These are phyloP conservation scores for Dendrocalamus latiflorus DNA, from an alignment of 202 grass and related monocot genomes.

Conservation along the genomic window DNA sequence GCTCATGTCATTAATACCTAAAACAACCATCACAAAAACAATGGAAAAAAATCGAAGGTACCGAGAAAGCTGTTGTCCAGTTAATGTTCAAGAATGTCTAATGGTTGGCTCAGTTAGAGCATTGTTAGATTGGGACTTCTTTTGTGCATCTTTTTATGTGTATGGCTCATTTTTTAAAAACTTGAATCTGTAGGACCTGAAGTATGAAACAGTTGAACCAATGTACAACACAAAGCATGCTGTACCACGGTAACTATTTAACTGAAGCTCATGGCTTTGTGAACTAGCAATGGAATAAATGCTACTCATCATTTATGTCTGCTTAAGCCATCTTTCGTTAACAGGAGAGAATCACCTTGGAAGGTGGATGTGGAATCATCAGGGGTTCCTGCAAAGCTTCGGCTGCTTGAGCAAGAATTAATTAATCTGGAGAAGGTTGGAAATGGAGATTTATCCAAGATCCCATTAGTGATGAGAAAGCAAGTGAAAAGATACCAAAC, in stretches of 20 bases:
- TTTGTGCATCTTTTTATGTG: neutral
- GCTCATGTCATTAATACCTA: neutral
- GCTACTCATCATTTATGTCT: neutral
- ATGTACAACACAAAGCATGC: conserved; percentile 60
- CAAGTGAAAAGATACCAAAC: conserved; percentile 95
- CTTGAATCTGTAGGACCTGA: conserved; percentile 56
- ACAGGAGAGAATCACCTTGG: conserved; percentile 96
- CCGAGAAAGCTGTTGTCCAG: neutral
- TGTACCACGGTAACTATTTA: conserved; percentile 57
- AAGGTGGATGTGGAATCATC: conserved; percentile 83
- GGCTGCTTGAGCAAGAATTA: conserved; percentile 77
- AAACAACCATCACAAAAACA: neutral
- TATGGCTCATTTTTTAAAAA: conserved; percentile 15
- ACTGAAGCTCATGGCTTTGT: neutral
- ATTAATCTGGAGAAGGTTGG: conserved; percentile 79
- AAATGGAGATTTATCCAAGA: conserved; percentile 73
- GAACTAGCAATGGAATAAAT: neutral
- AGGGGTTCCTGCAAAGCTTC: conserved; percentile 80
- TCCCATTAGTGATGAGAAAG: conserved; percentile 66
- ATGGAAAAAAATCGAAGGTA: neutral
- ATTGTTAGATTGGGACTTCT: neutral
- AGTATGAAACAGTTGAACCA: conserved; percentile 58
- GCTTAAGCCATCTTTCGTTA: neutral
- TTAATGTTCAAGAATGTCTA: neutral
- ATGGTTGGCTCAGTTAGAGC: neutral